Evolutionary conservation across 768 basidiomycete species (phyloP).

Genomic region (Rhodotorula toruloides): DNA sequence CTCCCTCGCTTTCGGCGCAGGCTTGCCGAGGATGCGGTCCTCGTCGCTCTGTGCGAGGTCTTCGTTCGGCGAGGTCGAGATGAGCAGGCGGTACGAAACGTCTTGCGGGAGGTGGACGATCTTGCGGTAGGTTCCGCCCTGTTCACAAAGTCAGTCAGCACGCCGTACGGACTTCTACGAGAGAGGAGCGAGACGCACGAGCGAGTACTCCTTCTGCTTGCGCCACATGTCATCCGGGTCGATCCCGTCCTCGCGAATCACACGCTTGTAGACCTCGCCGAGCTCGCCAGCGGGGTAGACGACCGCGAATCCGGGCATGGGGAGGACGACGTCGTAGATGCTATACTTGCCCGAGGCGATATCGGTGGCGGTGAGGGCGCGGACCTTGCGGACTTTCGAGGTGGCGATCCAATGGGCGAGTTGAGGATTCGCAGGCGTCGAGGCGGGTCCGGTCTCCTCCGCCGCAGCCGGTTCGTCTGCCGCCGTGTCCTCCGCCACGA

Average conservation of each 20-base stretch:
- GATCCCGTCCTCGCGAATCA: slow-evolving; percentile 75
- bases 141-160: slow-evolving; percentile 20
- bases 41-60: slow-evolving; percentile 91
- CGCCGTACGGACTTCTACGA: background rate
- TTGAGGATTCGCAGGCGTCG: slow-evolving; percentile 18
- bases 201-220: slow-evolving; percentile 64
- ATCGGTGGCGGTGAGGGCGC: slow-evolving; percentile 70
- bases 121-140: slow-evolving; percentile 87
- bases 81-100: slow-evolving; percentile 72
- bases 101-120: slow-evolving; percentile 79
- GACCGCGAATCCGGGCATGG: slow-evolving; percentile 91
- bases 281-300: slow-evolving; percentile 81
- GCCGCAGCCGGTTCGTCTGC: background rate
- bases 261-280: slow-evolving; percentile 78
- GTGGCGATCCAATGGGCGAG: slow-evolving; percentile 25
- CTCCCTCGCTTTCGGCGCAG: slow-evolving; percentile 59
- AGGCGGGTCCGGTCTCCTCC: background rate
- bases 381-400: slow-evolving; percentile 53
- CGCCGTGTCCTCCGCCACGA: slow-evolving; percentile 33
- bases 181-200: slow-evolving; percentile 5
- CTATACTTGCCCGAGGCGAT: slow-evolving; percentile 62
- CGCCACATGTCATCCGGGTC: slow-evolving; percentile 83
- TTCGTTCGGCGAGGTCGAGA: slow-evolving; percentile 90
- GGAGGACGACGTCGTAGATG: slow-evolving; percentile 94
- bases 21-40: slow-evolving; percentile 77